These are phyloP conservation scores for Alternaria triticina DNA, from an alignment of 2,329 filamentous ascomycete species.

Conservation along the genomic window DNA sequence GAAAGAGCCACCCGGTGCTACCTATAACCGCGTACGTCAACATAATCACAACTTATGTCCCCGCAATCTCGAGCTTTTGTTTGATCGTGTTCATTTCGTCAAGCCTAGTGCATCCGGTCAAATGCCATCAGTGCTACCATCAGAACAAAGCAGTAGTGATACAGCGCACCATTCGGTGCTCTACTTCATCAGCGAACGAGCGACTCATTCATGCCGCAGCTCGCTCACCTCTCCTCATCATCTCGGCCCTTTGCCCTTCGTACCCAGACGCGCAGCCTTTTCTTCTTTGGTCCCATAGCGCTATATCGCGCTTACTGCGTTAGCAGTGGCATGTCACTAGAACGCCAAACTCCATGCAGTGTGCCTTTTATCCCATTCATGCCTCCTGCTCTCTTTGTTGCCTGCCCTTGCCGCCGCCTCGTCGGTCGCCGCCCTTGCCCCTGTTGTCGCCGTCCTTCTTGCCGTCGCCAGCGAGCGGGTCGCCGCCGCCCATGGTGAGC, in stretches of 20 bases:
- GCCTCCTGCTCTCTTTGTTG: constrained; percentile 43
- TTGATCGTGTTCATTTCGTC: neutral
- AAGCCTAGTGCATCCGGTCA: neutral
- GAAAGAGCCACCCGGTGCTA: no score
- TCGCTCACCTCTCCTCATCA: neutral
- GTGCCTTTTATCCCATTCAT: constrained; percentile 29
- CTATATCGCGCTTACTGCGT: neutral
- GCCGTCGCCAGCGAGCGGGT: constrained; percentile 44
- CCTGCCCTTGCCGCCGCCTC: constrained; percentile 41
- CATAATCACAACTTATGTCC: no score
- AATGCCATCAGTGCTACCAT: neutral
- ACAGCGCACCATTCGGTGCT: neutral
- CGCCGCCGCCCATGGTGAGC: constrained; percentile 55
- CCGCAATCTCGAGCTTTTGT: neutral
- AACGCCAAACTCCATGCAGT: constrained; percentile 29
- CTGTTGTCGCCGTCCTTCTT: constrained; percentile 43
- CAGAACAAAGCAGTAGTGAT: neutral
- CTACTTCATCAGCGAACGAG: neutral
- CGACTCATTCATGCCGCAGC: neutral
- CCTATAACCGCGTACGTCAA: no score
- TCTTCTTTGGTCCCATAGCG: neutral
- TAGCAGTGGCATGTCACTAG: constrained; percentile 16
- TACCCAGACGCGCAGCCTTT: neutral
- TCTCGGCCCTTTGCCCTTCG: neutral
- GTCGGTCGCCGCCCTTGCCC: constrained; percentile 38